Evolutionary conservation across 768 basidiomycete genomes (phyloP).

Genomic region (Rhodotorula toruloides): DNA sequence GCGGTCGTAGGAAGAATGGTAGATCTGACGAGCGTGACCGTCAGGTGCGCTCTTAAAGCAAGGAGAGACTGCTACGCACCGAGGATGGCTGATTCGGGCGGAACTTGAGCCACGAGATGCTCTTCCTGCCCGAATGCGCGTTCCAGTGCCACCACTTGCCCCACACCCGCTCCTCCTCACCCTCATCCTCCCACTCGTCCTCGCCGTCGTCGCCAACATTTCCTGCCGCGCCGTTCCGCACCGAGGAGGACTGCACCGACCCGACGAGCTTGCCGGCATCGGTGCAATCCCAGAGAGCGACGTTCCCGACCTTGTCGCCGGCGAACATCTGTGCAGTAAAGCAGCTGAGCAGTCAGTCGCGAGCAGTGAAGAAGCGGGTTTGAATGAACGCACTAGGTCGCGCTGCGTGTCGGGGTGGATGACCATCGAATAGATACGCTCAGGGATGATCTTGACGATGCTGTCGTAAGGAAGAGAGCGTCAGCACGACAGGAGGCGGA

Average conservation of each 20-base stretch:
- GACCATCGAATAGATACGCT: conserved; percentile 49
- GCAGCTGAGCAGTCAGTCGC: too few species aligned
- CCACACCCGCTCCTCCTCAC: conserved; percentile 18
- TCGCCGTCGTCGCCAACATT: conserved; percentile 29
- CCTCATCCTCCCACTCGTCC: conserved; percentile 39
- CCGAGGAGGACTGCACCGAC: background rate
- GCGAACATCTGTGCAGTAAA: too few species aligned
- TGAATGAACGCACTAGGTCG: conserved; percentile 43
- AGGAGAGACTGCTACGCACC: conserved; percentile 41
- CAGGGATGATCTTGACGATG: conserved; percentile 42
- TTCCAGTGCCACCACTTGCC: conserved; percentile 42
- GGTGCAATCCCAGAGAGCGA: conserved; percentile 46
- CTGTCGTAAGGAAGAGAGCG: background rate
- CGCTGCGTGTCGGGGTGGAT: conserved; percentile 47
- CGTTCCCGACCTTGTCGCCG: conserved; percentile 33
- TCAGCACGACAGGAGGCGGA: background rate
- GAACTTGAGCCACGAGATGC: conserved; percentile 47
- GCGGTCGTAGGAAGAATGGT: conserved; percentile 49
- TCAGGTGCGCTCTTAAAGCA: background rate
- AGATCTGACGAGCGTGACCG: conserved; percentile 41
- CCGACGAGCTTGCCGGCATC: conserved; percentile 28
- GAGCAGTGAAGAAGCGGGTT: background rate
- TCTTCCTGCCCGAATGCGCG: conserved; percentile 45
- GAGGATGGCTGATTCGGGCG: conserved; percentile 45
- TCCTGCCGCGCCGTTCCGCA: conserved; percentile 13